Conservation (phyloP, 2,329 filamentous ascomycete genomes). For the Aureobasidium sp. region DNA sequence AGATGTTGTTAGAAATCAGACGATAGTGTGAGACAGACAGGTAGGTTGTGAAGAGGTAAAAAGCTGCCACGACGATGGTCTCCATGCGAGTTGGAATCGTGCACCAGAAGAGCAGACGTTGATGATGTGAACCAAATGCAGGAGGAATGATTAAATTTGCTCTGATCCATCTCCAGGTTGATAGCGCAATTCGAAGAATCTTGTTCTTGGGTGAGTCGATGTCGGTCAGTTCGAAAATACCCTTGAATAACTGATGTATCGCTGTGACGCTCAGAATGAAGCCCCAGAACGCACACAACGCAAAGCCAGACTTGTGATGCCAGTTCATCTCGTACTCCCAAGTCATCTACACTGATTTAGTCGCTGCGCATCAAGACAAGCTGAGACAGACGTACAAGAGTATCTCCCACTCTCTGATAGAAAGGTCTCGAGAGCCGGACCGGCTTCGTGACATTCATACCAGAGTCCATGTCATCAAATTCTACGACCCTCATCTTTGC, state of each 20-base stretch:
- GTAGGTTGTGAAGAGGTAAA: conserved; percentile 39
- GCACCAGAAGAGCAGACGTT: conserved; percentile 37
- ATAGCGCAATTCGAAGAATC: neutral
- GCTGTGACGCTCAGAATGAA: neutral
- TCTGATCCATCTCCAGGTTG: conserved; percentile 26
- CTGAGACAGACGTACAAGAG: neutral
- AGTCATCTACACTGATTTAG: neutral
- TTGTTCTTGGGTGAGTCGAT: neutral
- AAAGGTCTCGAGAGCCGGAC: neutral
- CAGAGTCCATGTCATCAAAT: neutral
- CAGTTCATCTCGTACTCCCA: conserved; percentile 13
- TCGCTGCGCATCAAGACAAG: neutral
- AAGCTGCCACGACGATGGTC: conserved; percentile 38
- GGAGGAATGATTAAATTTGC: conserved; percentile 39
- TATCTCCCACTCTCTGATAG: neutral
- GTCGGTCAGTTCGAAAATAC: no score
- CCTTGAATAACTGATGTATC: neutral
- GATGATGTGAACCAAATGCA: conserved; percentile 37
- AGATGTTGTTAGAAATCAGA: conserved; percentile 41
- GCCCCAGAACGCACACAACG: conserved; percentile 12
- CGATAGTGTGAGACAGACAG: conserved; percentile 41
- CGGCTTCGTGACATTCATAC: neutral
- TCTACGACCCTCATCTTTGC: neutral
- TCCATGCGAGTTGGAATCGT: conserved; percentile 45
- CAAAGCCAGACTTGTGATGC: conserved; percentile 5